phyloP scores from a whole-genome alignment of 2,329 filamentous ascomycete species.

The Macrophomina tecta region DNA sequence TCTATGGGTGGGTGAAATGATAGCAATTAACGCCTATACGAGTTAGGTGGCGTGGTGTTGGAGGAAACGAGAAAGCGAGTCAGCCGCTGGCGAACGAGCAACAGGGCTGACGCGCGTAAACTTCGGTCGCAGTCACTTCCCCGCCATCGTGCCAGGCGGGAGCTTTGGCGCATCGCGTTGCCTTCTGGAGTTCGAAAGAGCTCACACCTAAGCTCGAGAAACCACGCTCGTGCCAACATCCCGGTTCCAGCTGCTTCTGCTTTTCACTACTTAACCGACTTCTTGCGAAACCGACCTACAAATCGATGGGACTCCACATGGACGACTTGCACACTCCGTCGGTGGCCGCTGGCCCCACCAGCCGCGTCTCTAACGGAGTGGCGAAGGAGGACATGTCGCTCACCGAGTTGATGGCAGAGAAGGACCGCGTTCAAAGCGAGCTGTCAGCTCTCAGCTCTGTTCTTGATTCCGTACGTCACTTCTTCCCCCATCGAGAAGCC shows the following conservation, averaged over 20 bases:
- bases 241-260: no score
- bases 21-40: constrained; percentile 21
- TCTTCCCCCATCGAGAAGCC: not conserved
- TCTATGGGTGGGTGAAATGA: constrained; percentile 6
- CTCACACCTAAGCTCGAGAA: not conserved
- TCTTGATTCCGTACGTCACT: constrained; percentile 75
- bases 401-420: constrained; percentile 80
- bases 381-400: constrained; percentile 70
- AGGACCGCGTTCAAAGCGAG: constrained; percentile 84
- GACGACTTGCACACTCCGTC: constrained; percentile 73
- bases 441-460: constrained; percentile 83
- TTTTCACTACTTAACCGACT: not conserved
- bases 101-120: not conserved
- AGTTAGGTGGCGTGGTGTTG: constrained; percentile 17
- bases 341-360: constrained; percentile 77
- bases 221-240: no score
- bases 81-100: not conserved
- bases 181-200: constrained; percentile 1
- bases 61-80: constrained; percentile 12
- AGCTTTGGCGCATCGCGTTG: constrained; percentile 9
- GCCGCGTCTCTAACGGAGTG: constrained; percentile 66
- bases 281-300: not conserved
- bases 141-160: constrained; percentile 11
- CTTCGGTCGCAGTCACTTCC: constrained; percentile 4
- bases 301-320: constrained; percentile 63